phyloP scores from a whole-genome alignment of 1,284 basidiomycete species.

The Heterobasidion parviporum region DNA sequence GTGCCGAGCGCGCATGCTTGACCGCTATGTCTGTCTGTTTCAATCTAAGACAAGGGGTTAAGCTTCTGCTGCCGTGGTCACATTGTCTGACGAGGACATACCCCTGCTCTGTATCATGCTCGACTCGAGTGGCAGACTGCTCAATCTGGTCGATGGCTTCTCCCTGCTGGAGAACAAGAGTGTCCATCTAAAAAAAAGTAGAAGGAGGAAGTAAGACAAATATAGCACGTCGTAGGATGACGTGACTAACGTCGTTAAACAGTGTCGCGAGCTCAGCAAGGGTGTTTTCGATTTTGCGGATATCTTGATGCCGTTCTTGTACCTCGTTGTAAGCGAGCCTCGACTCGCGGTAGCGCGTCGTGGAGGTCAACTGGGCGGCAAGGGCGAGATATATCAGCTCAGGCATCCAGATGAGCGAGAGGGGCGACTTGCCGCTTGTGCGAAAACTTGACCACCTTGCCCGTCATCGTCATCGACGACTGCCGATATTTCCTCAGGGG shows the following conservation, averaged over 20 bases:
- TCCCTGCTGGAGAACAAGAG: constrained; percentile 75
- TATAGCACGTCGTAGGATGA: neutral
- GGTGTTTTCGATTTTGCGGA: constrained; percentile 82
- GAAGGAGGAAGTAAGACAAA: neutral
- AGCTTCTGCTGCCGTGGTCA: neutral
- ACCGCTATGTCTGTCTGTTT: constrained; percentile 68
- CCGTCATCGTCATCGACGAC: constrained; percentile 65
- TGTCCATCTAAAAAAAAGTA: constrained; percentile 51
- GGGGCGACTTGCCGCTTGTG: constrained; percentile 63
- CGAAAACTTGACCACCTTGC: constrained; percentile 69
- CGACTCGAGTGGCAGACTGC: constrained; percentile 50
- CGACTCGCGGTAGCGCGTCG: constrained; percentile 81
- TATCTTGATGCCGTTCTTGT: constrained; percentile 85
- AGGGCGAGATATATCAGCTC: neutral
- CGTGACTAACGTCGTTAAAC: constrained; percentile 61
- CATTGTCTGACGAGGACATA: constrained; percentile 20
- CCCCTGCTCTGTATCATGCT: constrained; percentile 66
- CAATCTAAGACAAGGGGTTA: constrained; percentile 29
- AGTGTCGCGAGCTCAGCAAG: constrained; percentile 83
- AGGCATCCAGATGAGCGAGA: neutral
- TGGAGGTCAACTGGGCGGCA: constrained; percentile 44
- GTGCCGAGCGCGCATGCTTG: constrained; percentile 55
- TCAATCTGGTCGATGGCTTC: constrained; percentile 64
- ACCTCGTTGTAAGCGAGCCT: constrained; percentile 84
- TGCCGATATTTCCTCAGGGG: constrained; percentile 72